Evolutionary conservation across 1,284 basidiomycete species (phyloP), one percentile per base, ranked within the genome.

Genomic region (Macrocybe sp.): DNA sequence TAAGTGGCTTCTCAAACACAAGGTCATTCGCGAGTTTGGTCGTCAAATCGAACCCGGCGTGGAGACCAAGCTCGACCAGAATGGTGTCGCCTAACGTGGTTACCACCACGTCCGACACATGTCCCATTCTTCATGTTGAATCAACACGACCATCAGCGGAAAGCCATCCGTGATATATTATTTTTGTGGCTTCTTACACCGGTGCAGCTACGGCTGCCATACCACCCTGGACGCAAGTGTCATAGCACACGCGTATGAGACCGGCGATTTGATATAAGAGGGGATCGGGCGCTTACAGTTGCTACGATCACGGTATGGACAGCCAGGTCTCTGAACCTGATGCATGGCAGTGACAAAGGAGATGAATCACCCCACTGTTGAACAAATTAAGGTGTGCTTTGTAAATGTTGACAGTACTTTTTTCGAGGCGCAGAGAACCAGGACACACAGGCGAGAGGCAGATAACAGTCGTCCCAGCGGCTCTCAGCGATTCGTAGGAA

Each of bases 361-460:
- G 77, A 81, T 4, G 79, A 81, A 56, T 84, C 80, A 3, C 79
- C 80, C 81, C 80, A 82, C 76, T 82, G 43, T 12, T 41, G 47
- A 22, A 16, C 32, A n/a, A 38, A 35, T 45, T 35, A 44, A 53
- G 37, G 52, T 31, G 32, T 34, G 7, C n/a, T 33, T 22, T 41
- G 11, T 10, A 12, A 35, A 38, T 40, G 3, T 22, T 22, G 22
- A 22, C 22, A 22, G 22, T 4, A 22, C 22, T 22, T 22, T 22
- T 22, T 4, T 22, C 22, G 11, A 41, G 32, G 34, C 22, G 30
- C 9, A 14, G 22, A 29, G 14, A 31, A 50, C 14, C 29, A 44
- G 34, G 34, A 68, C 74, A 55, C 58, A 81, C 79, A 48, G 81
- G 79, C 6, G 79, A 82, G 40, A 83, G 68, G 60, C 81, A 84